phyloP scores from a whole-genome alignment of 352 stramenopile genomes.

The Plasmopara viticola region DNA sequence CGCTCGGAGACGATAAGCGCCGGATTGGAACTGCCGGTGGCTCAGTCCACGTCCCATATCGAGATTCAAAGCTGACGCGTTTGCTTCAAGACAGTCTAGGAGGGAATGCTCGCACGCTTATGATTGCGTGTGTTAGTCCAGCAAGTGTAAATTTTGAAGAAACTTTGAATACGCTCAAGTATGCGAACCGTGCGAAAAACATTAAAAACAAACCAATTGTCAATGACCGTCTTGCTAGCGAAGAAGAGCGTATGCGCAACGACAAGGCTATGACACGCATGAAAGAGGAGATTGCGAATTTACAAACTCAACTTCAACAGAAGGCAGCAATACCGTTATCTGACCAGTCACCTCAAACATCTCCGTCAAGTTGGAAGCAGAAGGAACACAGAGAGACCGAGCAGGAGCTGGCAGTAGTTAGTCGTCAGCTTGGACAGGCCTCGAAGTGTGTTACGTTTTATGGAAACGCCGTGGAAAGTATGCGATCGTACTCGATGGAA shows the following conservation, averaged over 20 bases:
- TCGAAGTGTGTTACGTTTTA: constrained; percentile 37
- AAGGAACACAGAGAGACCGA: constrained; percentile 6
- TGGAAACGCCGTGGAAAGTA: constrained; percentile 45
- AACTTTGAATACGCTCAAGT: constrained; percentile 97
- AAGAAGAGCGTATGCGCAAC: constrained; percentile 44
- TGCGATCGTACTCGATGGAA: constrained; percentile 55
- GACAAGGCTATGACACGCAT: constrained; percentile 64
- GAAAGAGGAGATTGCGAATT: constrained; percentile 66
- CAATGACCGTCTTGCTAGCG: constrained; percentile 72
- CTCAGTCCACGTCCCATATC: constrained; percentile 79
- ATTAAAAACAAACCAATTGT: constrained; percentile 99
- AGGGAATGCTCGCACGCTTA: constrained; percentile 87
- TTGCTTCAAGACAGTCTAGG: constrained; percentile 84
- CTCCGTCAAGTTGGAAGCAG: constrained; percentile 8
- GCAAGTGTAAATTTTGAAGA: constrained; percentile 88
- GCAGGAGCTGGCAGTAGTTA: constrained; percentile 10
- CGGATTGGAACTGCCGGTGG: constrained; percentile 26
- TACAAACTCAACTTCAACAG: constrained; percentile 65
- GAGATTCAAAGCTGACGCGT: constrained; percentile 88
- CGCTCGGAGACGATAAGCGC: constrained; percentile 88
- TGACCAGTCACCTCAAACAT: constrained; percentile 9
- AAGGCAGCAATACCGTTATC: constrained; percentile 20
- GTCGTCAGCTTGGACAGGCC: constrained; percentile 29
- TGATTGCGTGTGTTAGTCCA: constrained; percentile 86
- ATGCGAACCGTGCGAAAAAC: constrained; percentile 98